phyloP scores from a whole-genome alignment of 2,329 filamentous ascomycete genomes.

The Alternaria postmessia region DNA sequence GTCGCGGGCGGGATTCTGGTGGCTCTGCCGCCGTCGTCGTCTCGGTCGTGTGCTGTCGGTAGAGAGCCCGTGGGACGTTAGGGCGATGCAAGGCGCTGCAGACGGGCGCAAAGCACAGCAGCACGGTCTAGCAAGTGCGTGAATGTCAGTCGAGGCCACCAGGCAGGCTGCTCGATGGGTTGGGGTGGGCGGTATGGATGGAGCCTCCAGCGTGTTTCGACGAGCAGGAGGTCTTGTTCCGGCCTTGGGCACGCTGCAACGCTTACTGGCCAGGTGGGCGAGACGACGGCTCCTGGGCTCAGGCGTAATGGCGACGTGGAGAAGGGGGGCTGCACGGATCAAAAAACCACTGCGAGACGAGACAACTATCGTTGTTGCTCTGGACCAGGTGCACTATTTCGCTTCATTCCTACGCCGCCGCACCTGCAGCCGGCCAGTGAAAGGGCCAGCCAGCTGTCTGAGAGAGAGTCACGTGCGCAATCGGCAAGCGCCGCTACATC shows the following conservation, averaged over 20 bases:
- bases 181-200: conserved; percentile 30
- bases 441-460: conserved; percentile 7
- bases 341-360: conserved; percentile 7
- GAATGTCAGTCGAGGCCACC: conserved; percentile 23
- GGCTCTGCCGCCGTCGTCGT: conserved; percentile 27
- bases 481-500: conserved; percentile 7
- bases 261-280: conserved; percentile 37
- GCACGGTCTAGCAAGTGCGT: conserved; percentile 23
- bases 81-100: conserved; percentile 31
- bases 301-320: conserved; percentile 33
- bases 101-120: conserved; percentile 21
- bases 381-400: conserved; percentile 11
- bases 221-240: conserved; percentile 34
- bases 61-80: conserved; percentile 44
- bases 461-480: conserved; percentile 25
- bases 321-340: conserved; percentile 10
- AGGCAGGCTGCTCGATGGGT: conserved; percentile 28
- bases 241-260: conserved; percentile 37
- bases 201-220: conserved; percentile 24
- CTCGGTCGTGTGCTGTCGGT: conserved; percentile 49
- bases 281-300: conserved; percentile 10
- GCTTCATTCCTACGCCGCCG: conserved; percentile 26
- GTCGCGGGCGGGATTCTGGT: background rate
- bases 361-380: conserved; percentile 1
- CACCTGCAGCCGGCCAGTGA: conserved; percentile 2